Conservation (phyloP, 768 basidiomycete species). For the Suillus occidentalis region DNA sequence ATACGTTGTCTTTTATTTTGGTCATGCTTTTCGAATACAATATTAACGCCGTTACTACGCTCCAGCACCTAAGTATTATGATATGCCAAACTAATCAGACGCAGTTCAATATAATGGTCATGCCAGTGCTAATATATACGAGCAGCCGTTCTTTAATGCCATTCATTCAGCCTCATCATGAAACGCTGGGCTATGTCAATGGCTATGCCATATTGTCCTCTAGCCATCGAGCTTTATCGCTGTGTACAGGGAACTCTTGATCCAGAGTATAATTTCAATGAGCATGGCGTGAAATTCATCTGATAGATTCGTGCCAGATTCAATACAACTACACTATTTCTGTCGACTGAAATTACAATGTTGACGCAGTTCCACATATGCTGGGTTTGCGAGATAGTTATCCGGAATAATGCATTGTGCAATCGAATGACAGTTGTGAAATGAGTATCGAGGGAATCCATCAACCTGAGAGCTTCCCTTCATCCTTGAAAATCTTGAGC, state of each 20-base stretch:
- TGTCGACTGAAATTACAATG: conserved; percentile 1
- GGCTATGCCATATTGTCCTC: neutral
- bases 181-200: neutral
- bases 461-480: conserved; percentile 52
- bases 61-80: neutral
- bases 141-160: neutral
- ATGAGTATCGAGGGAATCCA: neutral
- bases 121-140: neutral
- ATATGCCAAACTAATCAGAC: neutral
- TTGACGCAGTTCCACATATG: conserved; percentile 1
- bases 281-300: neutral
- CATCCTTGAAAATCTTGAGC: conserved; percentile 71
- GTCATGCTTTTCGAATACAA: neutral
- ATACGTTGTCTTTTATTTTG: neutral
- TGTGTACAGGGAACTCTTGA: neutral
- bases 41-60: too few relatives aligned
- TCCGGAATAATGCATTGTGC: neutral
- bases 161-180: neutral
- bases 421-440: too few relatives aligned
- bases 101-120: neutral
- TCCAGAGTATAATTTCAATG: neutral
- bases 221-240: neutral
- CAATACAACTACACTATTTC: neutral
- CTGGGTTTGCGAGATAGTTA: neutral
- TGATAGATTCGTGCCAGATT: neutral